Evolutionary conservation across 129 eudicot species (phyloP), one percentile per base, ranked within the genome.

Genomic region (Kitagawia praeruptora): DNA sequence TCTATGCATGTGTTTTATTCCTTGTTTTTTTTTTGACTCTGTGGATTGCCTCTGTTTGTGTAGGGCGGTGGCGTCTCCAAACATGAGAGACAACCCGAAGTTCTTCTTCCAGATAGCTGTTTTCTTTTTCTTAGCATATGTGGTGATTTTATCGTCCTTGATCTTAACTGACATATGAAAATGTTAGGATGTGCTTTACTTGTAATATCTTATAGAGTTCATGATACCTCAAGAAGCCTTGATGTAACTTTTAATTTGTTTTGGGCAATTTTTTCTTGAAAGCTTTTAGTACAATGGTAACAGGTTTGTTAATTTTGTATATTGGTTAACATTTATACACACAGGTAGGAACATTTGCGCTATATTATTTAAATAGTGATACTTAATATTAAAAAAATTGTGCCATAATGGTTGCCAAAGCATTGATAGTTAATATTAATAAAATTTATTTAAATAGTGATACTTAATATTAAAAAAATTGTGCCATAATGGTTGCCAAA

Each of bases 51-150:
- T 51, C 79, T 49, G 61, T 73, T 66, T 80, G 84, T 77, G 82
- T 92, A 95, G 99, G 91, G 92, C 99, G 54, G 97, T 95, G 41
- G 91, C 99, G 47, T 91, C 99, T 37, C 96, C 99, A 84, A 95
- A 95, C 88, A 86, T 95, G 97, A 86, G 99, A 83, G 99, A 95
- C 82, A 95, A 95, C 75, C 99, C 97, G 18, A 92, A 87, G 91
- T 82, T 95, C 91, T 89, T 92, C 84, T 70, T 90, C 76, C 97
- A 92, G 90, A 88, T 95, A 86, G 97, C 96, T 47, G 78, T 95
- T 81, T 92, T 95, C 89, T 90, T 95, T 90, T 92, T 95, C 85
- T 91, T 95, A 82, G 99, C 99, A 5, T 90, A 95, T 83, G 93
- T 92, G 81, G 99, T 95, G 83, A 87, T 95, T 64, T 86, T 92